Evolutionary conservation across 2,329 filamentous ascomycete genomes (phyloP), one percentile per base, ranked within the genome.

Genomic region (Pleomassaria siparia): DNA sequence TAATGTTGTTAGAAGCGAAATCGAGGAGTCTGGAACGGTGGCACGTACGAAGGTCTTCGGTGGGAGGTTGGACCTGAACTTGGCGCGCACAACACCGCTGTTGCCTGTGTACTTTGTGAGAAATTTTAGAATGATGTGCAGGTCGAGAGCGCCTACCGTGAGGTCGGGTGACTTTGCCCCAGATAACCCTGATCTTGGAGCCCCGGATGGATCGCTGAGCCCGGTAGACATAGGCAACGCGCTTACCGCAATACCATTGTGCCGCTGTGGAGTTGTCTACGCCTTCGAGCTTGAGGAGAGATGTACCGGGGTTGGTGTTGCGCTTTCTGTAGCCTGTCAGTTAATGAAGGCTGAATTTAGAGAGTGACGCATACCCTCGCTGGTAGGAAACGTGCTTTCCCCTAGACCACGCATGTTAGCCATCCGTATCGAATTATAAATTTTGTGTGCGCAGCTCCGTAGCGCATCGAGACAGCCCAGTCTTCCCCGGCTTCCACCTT

Each of bases 251-350:
- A 83, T 99, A 99, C 88, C 96, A 64, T 53, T 86, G 89, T 78
- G 94, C 92, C 74, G 87, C 89, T 71, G 89, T 82, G 72, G 88
- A 85, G 82, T 89, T 84, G 71, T 95, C 91, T 70, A 97, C 94
- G 77, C 92, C 92, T 84, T 99, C 92, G 72, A 99, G 95, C 86
- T 96, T 94, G 81, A 99, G 88, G 79, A 97, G 83, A 75, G 89
- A 83, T 58, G 89, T 95, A 80, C 87, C 86, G 69, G 92, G 87
- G 83, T 88, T 91, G 74, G 86, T 91, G 80, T 83, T 87, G 80
- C 89, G 88, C 83, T 95, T 92, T 76, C 87, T 57, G 47, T 45
- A 24, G 44, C 39, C 47, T 47, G 51, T 63, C 46, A 61, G 55
- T 49, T 50, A 37, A 49, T 42, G 29, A 35, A 43, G 44, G 44